These are phyloP conservation scores for Monosporascus sp. DNA, from an alignment of 2,329 filamentous ascomycete genomes.

Conservation along the genomic window DNA sequence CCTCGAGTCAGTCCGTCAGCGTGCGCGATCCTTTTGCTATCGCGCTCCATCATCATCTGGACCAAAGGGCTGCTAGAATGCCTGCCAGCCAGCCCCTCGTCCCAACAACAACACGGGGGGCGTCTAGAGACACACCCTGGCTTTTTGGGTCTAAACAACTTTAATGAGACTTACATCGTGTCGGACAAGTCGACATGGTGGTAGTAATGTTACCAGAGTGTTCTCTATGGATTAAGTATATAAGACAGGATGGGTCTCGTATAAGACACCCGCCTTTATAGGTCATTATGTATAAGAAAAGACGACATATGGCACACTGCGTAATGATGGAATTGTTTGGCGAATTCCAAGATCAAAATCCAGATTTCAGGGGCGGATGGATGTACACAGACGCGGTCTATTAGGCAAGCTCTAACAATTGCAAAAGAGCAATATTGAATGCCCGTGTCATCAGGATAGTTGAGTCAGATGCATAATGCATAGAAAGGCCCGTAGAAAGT, in stretches of 20 bases:
- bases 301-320: not conserved
- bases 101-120: too few relatives aligned
- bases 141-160: too few relatives aligned
- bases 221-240: too few relatives aligned
- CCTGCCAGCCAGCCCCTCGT: too few relatives aligned
- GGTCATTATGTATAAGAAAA: not conserved
- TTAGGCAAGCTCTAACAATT: constrained; percentile 15
- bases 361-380: not conserved
- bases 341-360: not conserved
- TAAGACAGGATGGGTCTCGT: constrained; percentile 1
- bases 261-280: not conserved
- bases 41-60: not conserved
- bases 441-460: too few relatives aligned
- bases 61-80: not conserved
- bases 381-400: not conserved
- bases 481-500: too few relatives aligned
- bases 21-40: not conserved
- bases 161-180: too few relatives aligned
- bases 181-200: too few relatives aligned
- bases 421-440: not conserved
- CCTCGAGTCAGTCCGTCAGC: not conserved
- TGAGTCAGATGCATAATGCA: too few relatives aligned
- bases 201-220: too few relatives aligned
- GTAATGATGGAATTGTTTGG: not conserved
- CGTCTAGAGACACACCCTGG: too few relatives aligned